A percentile compares a stretch with the other conserved stretches of the same genome.
Conservation (phyloP, 2,329 filamentous ascomycete genomes). For the Hirsutella thompsonii region DNA sequence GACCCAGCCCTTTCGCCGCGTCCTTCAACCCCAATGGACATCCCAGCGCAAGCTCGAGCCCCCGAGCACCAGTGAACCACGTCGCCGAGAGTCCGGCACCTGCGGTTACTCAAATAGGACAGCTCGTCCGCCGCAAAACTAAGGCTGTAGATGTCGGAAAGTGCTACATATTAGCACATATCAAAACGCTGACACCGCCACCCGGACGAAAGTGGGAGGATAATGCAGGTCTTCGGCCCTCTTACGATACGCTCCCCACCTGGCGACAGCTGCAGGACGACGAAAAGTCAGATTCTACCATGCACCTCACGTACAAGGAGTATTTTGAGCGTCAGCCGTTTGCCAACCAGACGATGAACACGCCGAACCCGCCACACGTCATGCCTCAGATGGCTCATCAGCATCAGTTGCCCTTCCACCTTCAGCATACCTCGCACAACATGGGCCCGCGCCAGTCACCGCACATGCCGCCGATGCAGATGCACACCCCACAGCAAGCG, state of each 20-base stretch:
- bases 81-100: conserved; percentile 19
- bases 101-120: conserved; percentile 16
- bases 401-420: conserved; percentile 71
- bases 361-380: conserved; percentile 55
- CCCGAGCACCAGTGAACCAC: conserved; percentile 47
- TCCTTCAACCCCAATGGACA: conserved; percentile 64
- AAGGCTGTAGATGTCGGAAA: conserved; percentile 61
- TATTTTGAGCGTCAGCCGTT: conserved; percentile 61
- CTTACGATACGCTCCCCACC: conserved; percentile 72
- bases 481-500: conserved; percentile 59
- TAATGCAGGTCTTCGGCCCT: conserved; percentile 72
- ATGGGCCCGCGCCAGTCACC: conserved; percentile 58
- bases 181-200: conserved; percentile 40
- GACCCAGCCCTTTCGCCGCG: conserved; percentile 68
- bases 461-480: conserved; percentile 65
- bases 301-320: conserved; percentile 58
- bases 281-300: conserved; percentile 54
- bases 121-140: conserved; percentile 57
- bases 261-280: conserved; percentile 66
- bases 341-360: conserved; percentile 44
- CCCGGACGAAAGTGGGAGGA: conserved; percentile 51
- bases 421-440: conserved; percentile 60
- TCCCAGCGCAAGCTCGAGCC: conserved; percentile 59
- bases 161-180: conserved; percentile 38
- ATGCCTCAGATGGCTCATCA: conserved; percentile 67